phyloP scores from a whole-genome alignment of 306 rosid genomes.

The Dicorynia guianensis region DNA sequence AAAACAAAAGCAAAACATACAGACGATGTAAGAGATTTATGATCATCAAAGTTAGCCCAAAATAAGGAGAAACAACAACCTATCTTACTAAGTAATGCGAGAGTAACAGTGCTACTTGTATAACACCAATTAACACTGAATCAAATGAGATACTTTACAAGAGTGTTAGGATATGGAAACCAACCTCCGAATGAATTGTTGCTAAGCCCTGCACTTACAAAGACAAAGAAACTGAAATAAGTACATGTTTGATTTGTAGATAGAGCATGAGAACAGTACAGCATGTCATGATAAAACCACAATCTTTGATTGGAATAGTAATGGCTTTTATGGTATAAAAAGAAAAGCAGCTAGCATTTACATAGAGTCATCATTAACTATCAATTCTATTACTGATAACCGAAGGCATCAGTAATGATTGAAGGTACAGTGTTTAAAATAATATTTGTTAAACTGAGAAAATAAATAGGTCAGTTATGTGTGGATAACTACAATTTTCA shows the following conservation, averaged over 20 bases:
- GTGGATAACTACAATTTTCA: neutral
- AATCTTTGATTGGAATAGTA: neutral
- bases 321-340: neutral
- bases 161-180: conserved; percentile 39
- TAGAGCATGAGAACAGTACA: neutral
- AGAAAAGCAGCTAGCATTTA: neutral
- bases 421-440: neutral
- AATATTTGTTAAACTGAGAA: conserved; percentile 1
- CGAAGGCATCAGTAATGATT: neutral
- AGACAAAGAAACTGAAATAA: conserved; percentile 44
- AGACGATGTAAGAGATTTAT: neutral
- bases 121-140: conserved; percentile 12
- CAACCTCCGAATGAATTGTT: conserved; percentile 74
- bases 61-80: neutral
- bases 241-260: conserved; percentile 27
- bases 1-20: conserved; percentile 14
- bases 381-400: neutral
- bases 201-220: conserved; percentile 65
- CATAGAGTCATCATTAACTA: neutral
- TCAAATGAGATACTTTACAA: neutral
- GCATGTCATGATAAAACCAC: conserved; percentile 2
- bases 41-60: neutral
- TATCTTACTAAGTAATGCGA: neutral
- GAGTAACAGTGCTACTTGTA: neutral
- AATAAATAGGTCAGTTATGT: neutral